Evolutionary conservation across 495 filamentous ascomycete species (phyloP), one percentile per base, ranked within the genome.

Genomic region (Antarctomyces pellizariae): DNA sequence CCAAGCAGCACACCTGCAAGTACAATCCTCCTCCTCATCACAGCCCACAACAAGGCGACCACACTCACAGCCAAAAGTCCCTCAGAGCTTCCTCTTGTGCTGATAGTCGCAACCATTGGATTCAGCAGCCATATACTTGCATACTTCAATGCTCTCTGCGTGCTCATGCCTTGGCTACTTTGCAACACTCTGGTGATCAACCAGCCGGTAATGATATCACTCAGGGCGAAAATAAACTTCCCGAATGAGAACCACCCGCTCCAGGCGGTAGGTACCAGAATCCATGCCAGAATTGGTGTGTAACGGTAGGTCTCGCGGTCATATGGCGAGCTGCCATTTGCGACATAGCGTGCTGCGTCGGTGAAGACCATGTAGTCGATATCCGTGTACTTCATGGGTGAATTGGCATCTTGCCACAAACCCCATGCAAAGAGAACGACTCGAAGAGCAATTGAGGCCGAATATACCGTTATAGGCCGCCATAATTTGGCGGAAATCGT

Each of bases 361-460:
- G 89, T 95, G 58, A 97, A 97, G 34, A 97, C 86, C 38, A 75
- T 69, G 56, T 97, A 97, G 61, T 97, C 86, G 43, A 97, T 91
- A 49, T 97, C 86, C 28, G 89, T 97, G 59, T 93, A 97, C 50
- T 92, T 91, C 38, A 97, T 50, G 2, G 80, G 61, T 6, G 80
- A 86, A 51, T 77, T 59, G 32, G 76, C 68, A 46, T 97, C 86
- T 59, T 97, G 86, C 54, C 71, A 73, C 30, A 76, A 61, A 19
- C 89, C 86, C 47, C 92, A 93, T 33, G 84, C 35, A 13, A 93
- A 61, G 30, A 97, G 59, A 11, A 54, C 47, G 5, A 62, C 36
- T 25, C 86, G 72, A 2, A 95, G 59, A 12, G 64, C 29, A 16
- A 66, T 57, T 2, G 84, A 75, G 9, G 63, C 52, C 13, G 66